Evolutionary conservation across 2,329 filamentous ascomycete genomes (phyloP).

Genomic region (Blastomyces silverae): DNA sequence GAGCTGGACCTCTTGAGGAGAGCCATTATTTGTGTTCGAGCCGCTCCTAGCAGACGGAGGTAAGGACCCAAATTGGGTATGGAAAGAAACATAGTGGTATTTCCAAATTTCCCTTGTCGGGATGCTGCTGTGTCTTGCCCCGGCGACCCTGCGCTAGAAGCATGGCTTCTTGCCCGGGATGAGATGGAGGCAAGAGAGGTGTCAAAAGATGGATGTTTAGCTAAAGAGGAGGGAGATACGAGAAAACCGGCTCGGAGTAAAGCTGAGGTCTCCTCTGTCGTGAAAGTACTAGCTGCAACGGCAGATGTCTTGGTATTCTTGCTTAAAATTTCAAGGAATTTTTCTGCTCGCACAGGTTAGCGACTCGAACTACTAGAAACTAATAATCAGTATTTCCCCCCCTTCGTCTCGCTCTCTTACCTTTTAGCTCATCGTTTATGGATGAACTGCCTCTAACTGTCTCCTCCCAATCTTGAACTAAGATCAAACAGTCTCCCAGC

Average conservation of each 20-base stretch:
- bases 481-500: constrained; percentile 53
- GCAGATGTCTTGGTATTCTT: constrained; percentile 44
- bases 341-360: constrained; percentile 43
- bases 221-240: constrained; percentile 42
- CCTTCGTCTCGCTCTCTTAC: constrained; percentile 29
- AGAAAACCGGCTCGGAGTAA: constrained; percentile 52
- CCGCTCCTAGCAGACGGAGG: constrained; percentile 50
- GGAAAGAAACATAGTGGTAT: constrained; percentile 45
- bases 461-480: constrained; percentile 48
- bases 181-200: constrained; percentile 37
- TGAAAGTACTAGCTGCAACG: constrained; percentile 42
- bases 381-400: constrained; percentile 23
- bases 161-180: constrained; percentile 17
- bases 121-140: constrained; percentile 13
- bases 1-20: constrained; percentile 49
- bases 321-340: constrained; percentile 46
- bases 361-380: constrained; percentile 38
- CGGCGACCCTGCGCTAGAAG: neutral
- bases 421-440: constrained; percentile 34
- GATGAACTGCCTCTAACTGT: constrained; percentile 34
- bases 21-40: constrained; percentile 49
- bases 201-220: constrained; percentile 37
- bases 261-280: constrained; percentile 42
- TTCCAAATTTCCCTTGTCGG: constrained; percentile 21
- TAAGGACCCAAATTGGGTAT: constrained; percentile 56